A percentile compares a stretch with the other conserved stretches of the same genome.
phyloP scores from a whole-genome alignment of 1,284 basidiomycete species.

The Albatrellus sp. region DNA sequence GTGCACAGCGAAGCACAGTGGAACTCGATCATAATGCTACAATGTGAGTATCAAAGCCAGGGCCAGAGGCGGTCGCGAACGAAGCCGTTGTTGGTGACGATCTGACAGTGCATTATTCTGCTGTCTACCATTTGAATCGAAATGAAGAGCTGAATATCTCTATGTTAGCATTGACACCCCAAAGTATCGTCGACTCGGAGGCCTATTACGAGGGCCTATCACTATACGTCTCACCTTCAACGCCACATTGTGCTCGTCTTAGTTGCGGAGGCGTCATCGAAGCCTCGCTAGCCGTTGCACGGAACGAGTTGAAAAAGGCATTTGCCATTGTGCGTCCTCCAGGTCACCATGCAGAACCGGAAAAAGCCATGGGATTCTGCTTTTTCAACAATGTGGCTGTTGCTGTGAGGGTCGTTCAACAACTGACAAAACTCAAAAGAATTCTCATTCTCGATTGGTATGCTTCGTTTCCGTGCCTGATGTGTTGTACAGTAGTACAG shows the following conservation, averaged over 20 bases:
- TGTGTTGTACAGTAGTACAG: slow-evolving; percentile 5
- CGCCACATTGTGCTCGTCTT: slow-evolving; percentile 75
- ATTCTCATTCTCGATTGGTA: slow-evolving; percentile 95
- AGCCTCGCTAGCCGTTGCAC: slow-evolving; percentile 79
- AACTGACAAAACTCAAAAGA: slow-evolving; percentile 57
- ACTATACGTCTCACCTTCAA: slow-evolving; percentile 83
- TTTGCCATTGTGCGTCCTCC: slow-evolving; percentile 96
- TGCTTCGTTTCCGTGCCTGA: slow-evolving; percentile 17
- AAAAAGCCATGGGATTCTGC: slow-evolving; percentile 98
- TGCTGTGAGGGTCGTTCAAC: slow-evolving; percentile 71
- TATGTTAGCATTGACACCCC: slow-evolving; percentile 50
- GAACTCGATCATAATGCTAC: slow-evolving; percentile 76
- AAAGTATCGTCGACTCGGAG: slow-evolving; percentile 63
- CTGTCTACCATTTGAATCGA: slow-evolving; percentile 8
- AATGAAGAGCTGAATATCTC: slow-evolving; percentile 1
- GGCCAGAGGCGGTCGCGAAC: neutral
- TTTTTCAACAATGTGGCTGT: slow-evolving; percentile 99
- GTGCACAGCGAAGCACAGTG: slow-evolving; percentile 88
- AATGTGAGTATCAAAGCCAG: slow-evolving; percentile 37
- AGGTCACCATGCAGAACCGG: slow-evolving; percentile 96
- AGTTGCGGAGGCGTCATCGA: slow-evolving; percentile 95
- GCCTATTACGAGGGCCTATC: slow-evolving; percentile 83
- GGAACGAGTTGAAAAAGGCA: slow-evolving; percentile 71
- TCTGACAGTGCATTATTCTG: too few species aligned
- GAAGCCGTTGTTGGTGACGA: too few species aligned